Evolutionary conservation across 441 rosid species (phyloP).

Genomic region (Dalechampia spathulata): DNA sequence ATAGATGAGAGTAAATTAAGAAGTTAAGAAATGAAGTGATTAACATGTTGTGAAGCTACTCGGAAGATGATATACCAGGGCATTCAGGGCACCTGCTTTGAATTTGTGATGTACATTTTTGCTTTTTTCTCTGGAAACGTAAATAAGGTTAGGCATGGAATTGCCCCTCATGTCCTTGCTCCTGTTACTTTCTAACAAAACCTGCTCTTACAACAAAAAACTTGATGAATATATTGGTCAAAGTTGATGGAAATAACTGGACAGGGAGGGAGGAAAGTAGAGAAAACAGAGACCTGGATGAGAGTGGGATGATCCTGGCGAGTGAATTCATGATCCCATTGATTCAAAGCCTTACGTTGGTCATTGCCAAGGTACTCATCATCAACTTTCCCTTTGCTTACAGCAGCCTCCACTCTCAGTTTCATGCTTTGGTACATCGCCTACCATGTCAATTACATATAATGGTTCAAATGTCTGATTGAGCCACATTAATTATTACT

Average conservation of each 20-base stretch:
- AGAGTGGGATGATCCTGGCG: conserved; percentile 53
- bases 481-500: no score
- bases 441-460: conserved; percentile 11
- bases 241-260: no score
- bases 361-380: conserved; percentile 22
- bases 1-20: not conserved
- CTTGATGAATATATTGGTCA: not conserved
- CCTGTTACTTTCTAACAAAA: conserved; percentile 33
- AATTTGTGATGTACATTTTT: conserved; percentile 47
- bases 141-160: conserved; percentile 57
- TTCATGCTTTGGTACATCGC: conserved; percentile 53
- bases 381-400: conserved; percentile 35
- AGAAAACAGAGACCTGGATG: conserved; percentile 35
- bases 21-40: no score
- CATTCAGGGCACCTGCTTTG: conserved; percentile 83
- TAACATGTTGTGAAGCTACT: no score
- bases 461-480: no score
- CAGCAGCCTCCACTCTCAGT: conserved; percentile 31
- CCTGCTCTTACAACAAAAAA: conserved; percentile 17
- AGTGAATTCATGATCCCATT: conserved; percentile 44
- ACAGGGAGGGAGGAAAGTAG: no score
- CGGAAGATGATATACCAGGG: conserved; percentile 26
- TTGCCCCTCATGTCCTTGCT: conserved; percentile 32
- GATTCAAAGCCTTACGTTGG: conserved; percentile 24
- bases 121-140: conserved; percentile 61